A percentile compares a stretch with the other conserved stretches of the same genome.
These are phyloP conservation scores for Drechslera avenae DNA, from an alignment of 2,329 filamentous ascomycete genomes.

Conservation along the genomic window DNA sequence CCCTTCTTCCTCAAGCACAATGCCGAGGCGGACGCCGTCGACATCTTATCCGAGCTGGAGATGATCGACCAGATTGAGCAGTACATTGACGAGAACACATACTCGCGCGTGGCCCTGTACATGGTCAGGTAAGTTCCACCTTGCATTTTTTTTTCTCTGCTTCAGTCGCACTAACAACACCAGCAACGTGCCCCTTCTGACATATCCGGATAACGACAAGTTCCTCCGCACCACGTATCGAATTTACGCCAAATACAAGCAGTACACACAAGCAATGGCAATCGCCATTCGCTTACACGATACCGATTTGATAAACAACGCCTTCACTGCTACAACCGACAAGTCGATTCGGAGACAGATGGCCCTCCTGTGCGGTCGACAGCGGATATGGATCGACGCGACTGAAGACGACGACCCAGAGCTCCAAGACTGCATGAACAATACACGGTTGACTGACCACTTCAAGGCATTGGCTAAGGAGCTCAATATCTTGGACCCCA, in stretches of 20 bases:
- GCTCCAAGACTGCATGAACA: conserved; percentile 82
- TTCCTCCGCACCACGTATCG: conserved; percentile 92
- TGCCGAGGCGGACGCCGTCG: conserved; percentile 95
- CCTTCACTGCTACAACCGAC: conserved; percentile 81
- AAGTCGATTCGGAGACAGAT: conserved; percentile 88
- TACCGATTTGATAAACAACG: conserved; percentile 76
- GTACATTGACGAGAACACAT: conserved; percentile 93
- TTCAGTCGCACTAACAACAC: conserved; percentile 24
- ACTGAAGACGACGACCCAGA: conserved; percentile 74
- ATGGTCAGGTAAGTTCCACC: conserved; percentile 73
- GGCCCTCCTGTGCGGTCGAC: conserved; percentile 87
- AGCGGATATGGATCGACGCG: conserved; percentile 82
- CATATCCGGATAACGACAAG: conserved; percentile 94
- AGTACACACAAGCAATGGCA: conserved; percentile 90
- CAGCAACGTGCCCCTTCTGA: conserved; percentile 94
- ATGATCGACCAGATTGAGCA: conserved; percentile 91
- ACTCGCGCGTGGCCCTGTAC: conserved; percentile 90
- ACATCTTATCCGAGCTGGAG: conserved; percentile 94
- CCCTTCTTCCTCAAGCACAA: conserved; percentile 97
- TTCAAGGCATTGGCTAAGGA: conserved; percentile 95
- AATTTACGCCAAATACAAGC: conserved; percentile 92
- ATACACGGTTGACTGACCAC: conserved; percentile 84
- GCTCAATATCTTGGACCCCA: conserved; percentile 94
- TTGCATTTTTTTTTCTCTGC: background rate
- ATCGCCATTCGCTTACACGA: conserved; percentile 94